phyloP scores from a whole-genome alignment of 2,329 filamentous ascomycete genomes.

The Colletotrichum camelliae region DNA sequence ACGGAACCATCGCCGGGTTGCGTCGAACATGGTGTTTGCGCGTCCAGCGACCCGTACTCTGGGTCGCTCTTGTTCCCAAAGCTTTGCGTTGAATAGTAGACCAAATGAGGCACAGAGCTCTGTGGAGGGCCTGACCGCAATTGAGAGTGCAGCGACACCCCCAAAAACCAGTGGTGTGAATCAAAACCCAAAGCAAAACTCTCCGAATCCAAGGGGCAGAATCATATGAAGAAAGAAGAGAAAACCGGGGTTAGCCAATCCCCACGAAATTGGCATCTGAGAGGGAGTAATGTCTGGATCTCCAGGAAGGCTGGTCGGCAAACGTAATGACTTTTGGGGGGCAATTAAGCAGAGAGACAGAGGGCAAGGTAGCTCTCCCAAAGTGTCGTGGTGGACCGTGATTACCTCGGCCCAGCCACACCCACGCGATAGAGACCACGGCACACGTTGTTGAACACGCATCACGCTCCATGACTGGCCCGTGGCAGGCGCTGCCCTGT shows the following conservation, averaged over 20 bases:
- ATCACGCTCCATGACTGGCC: not conserved
- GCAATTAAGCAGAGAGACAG: not conserved
- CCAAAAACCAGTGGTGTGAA: not conserved
- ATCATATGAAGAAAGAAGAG: not conserved
- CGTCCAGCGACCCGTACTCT: not conserved
- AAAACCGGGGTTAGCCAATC: not conserved
- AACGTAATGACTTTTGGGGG: not conserved
- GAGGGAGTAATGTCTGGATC: not conserved
- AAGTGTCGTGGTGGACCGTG: slow-evolving; percentile 9
- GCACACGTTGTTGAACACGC: not conserved
- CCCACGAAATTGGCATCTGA: slow-evolving; percentile 6
- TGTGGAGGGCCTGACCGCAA: not conserved
- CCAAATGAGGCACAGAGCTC: not conserved
- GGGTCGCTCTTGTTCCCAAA: not conserved
- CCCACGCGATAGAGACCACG: not conserved
- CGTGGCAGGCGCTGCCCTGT: not conserved
- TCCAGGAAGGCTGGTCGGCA: slow-evolving; percentile 16
- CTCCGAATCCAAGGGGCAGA: not conserved
- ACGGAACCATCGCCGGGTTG: slow-evolving; percentile 88
- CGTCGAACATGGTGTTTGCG: slow-evolving; percentile 60
- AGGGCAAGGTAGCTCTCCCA: not conserved
- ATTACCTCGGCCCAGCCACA: slow-evolving; percentile 24
- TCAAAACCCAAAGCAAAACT: not conserved
- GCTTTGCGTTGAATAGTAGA: not conserved
- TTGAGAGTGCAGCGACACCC: not conserved